Conservation (phyloP, 345 rosid species). For the Conringia planisiliqua region DNA sequence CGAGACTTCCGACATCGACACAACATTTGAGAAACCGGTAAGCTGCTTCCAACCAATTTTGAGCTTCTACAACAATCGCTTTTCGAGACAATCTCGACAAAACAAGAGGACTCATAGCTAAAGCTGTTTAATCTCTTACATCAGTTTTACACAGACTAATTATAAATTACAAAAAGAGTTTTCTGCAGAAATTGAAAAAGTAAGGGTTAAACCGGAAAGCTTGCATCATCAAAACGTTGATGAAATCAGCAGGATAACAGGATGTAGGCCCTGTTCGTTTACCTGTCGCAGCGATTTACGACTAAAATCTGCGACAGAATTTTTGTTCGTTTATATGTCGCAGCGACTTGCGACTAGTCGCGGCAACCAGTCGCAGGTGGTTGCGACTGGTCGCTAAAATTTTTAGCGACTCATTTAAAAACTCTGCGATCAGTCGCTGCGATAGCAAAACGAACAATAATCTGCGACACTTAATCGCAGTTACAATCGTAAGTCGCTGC, state of each 20-base stretch:
- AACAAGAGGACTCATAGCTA: conserved; percentile 53
- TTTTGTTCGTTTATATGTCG: too few relatives aligned
- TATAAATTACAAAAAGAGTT: neutral
- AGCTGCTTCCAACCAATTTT: conserved; percentile 77
- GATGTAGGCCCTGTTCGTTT: too few relatives aligned
- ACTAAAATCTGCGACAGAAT: too few relatives aligned
- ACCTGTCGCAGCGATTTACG: too few relatives aligned
- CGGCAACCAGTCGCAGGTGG: too few relatives aligned
- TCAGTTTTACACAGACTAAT: conserved; percentile 36
- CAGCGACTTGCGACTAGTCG: too few relatives aligned
- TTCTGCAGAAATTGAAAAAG: neutral
- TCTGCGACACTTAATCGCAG: too few relatives aligned
- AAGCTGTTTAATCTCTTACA: conserved; percentile 74
- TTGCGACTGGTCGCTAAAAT: too few relatives aligned
- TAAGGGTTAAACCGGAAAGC: neutral
- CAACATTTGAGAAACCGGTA: conserved; percentile 77
- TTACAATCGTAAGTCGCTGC: too few relatives aligned
- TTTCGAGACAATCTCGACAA: conserved; percentile 61
- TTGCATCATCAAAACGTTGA: conserved; percentile 67
- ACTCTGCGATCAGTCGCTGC: too few relatives aligned
- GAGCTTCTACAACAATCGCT: conserved; percentile 55
- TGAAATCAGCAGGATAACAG: conserved; percentile 65
- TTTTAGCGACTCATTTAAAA: too few relatives aligned
- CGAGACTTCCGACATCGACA: conserved; percentile 81
- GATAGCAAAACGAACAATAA: too few relatives aligned